phyloP scores from a whole-genome alignment of 345 rosid genomes.

The Populus ilicifolia region DNA sequence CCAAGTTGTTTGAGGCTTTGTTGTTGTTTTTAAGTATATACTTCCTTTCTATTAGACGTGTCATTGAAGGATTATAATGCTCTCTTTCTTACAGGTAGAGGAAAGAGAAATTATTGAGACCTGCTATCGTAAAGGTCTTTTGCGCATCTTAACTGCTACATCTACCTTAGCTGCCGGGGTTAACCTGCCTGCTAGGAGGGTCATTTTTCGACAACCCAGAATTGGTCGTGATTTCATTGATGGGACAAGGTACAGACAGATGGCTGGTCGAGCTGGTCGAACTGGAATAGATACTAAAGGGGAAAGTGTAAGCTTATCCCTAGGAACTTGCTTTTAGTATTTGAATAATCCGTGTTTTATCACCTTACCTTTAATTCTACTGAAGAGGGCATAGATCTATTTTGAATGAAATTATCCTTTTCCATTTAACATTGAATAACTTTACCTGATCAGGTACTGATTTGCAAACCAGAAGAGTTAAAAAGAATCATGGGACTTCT shows the following conservation, averaged over 20 bases:
- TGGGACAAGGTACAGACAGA: constrained; percentile 96
- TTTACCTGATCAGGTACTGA: constrained; percentile 56
- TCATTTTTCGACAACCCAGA: constrained; percentile 94
- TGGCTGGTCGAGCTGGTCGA: constrained; percentile 99
- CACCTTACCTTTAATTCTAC: neutral
- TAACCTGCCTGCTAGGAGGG: constrained; percentile 96
- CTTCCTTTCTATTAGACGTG: neutral
- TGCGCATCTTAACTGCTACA: constrained; percentile 90
- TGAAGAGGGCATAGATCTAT: neutral
- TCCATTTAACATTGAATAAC: neutral
- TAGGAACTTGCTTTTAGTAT: neutral
- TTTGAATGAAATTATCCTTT: neutral
- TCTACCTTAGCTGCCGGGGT: constrained; percentile 99
- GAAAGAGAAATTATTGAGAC: constrained; percentile 94
- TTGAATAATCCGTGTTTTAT: neutral
- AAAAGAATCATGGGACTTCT: constrained; percentile 77
- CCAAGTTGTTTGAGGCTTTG: no score
- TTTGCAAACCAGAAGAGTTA: constrained; percentile 82
- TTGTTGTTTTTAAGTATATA: neutral
- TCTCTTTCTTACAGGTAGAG: constrained; percentile 60
- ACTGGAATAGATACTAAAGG: constrained; percentile 98
- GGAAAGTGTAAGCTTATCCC: constrained; percentile 71
- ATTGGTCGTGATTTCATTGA: constrained; percentile 94
- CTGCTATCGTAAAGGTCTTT: constrained; percentile 87
- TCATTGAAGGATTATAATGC: constrained; percentile 2